These are phyloP conservation scores for Phytophthora multivora DNA, from an alignment of 352 stramenopile genomes.

Conservation along the genomic window DNA sequence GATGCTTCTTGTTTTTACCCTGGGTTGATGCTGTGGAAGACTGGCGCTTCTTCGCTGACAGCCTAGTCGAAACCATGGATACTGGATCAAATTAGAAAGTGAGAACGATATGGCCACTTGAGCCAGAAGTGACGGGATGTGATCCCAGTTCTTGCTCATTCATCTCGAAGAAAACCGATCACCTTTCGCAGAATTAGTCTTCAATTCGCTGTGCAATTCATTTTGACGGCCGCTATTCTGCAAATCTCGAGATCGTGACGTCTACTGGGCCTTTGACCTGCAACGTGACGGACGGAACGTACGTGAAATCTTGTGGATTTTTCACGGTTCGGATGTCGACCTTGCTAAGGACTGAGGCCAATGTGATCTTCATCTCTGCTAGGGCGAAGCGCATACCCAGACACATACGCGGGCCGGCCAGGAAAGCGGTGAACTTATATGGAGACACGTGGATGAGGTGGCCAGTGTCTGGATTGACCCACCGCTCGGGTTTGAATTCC, in stretches of 20 bases:
- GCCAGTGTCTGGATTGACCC: slow-evolving; percentile 42
- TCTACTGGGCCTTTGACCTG: slow-evolving; percentile 43
- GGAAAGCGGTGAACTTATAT: slow-evolving; percentile 51
- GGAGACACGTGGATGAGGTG: slow-evolving; percentile 34
- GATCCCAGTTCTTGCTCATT: too few species aligned
- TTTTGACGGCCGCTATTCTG: neutral
- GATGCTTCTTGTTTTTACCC: neutral
- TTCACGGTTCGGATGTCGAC: slow-evolving; percentile 48
- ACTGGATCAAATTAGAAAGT: too few species aligned
- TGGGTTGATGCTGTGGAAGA: neutral
- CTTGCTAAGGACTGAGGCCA: slow-evolving; percentile 54
- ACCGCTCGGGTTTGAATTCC: slow-evolving; percentile 66
- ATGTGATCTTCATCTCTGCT: slow-evolving; percentile 41
- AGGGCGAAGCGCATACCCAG: slow-evolving; percentile 41
- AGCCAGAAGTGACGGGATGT: too few species aligned
- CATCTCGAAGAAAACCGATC: too few species aligned
- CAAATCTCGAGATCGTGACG: slow-evolving; percentile 9
- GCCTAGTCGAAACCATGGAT: neutral
- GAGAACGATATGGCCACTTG: too few species aligned
- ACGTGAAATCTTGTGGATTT: slow-evolving; percentile 42
- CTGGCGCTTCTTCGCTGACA: neutral
- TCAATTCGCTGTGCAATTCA: too few species aligned
- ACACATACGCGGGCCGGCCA: slow-evolving; percentile 50
- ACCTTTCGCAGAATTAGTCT: too few species aligned
- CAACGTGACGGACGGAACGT: slow-evolving; percentile 52